A percentile compares a stretch with the other conserved stretches of the same genome.
phyloP scores from a whole-genome alignment of 345 rosid genomes.

The Populus deltoides region DNA sequence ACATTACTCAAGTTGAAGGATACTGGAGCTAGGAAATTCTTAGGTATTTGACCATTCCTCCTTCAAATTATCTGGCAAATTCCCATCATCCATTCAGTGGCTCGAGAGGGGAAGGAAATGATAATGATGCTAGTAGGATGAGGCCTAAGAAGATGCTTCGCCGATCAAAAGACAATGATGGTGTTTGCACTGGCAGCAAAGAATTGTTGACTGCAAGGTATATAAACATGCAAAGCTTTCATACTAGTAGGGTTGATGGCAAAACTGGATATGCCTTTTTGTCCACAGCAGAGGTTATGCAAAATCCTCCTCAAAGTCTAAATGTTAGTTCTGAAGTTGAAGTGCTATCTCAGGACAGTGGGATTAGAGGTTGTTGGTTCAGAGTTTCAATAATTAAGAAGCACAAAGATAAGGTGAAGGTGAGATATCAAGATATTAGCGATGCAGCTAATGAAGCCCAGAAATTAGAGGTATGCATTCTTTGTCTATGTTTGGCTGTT shows the following conservation, averaged over 20 bases:
- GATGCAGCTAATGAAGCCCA: conserved; percentile 70
- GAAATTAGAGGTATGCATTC: conserved; percentile 50
- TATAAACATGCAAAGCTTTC: conserved; percentile 18
- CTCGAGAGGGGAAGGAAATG: conserved; percentile 19
- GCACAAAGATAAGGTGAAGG: conserved; percentile 67
- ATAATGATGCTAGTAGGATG: conserved; percentile 25
- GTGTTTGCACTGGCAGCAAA: conserved; percentile 11
- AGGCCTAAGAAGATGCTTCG: conserved; percentile 54
- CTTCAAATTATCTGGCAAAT: conserved; percentile 21
- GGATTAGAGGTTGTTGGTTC: conserved; percentile 86
- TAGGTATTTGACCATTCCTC: conserved; percentile 32
- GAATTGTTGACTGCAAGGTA: conserved; percentile 6
- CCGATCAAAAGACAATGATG: conserved; percentile 26
- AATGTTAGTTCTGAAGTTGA: conserved; percentile 64
- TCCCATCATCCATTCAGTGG: conserved; percentile 18
- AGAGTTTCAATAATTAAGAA: conserved; percentile 59
- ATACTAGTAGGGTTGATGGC: conserved; percentile 5
- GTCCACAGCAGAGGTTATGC: conserved; percentile 14
- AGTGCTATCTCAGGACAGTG: conserved; percentile 79
- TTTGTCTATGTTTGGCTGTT: background rate
- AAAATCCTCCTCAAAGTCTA: conserved; percentile 20
- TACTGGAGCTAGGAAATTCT: conserved; percentile 74
- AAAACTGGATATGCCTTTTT: conserved; percentile 24
- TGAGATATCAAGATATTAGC: conserved; percentile 63
- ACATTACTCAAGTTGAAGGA: conserved; percentile 63